Evolutionary conservation across 1,284 basidiomycete species (phyloP), one percentile per base, ranked within the genome.

Genomic region (Lignosus rhinocerotis): DNA sequence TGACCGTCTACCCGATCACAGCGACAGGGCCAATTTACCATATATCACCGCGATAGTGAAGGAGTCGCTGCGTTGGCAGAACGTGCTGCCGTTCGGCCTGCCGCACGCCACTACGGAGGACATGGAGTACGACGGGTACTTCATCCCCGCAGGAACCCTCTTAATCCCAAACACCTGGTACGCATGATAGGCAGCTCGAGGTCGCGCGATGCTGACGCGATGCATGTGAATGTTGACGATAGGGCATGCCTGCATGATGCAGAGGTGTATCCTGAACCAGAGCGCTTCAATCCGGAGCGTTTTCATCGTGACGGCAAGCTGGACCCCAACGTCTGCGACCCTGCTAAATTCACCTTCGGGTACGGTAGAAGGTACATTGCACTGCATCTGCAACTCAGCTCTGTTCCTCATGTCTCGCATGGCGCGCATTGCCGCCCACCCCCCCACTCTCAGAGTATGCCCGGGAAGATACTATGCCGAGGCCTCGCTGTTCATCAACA

Each of bases 11-110:
- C 56, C 60, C 2, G 46, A 53, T 3, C 48, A 51, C 19, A 16
- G 32, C 32, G 75, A 76, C 46, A 34, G 63, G 16, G 54, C 59
- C 2, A 36, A 17, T 8, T 53, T 68, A 2, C 66, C 64, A 0
- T 68, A 69, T 38, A 53, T 68, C 19, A 51, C 55, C 14, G 67
- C 64, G 1, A 33, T 69, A 12, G 53, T 68, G 33, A 67, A 65
- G 50, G 68, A 69, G 53, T 34, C 59, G 1, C 44, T 66, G 30
- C 51, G 67, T n/a, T 68, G 67, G 65, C 36, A 60, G n/a, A 53
- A 57, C 4, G 67, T 64, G 4, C 17, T 58, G 2, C 60, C 63
- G 1, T 51, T 66, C 25, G 62, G 59, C 25, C 32, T 58, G 16
- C 38, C 51, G 4, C 60, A 55, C n/a, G 12, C 16, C 9, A 46